A percentile compares a stretch with the other conserved stretches of the same genome.
Evolutionary conservation across 176 grass and related monocot genomes (phyloP).

Genomic region (Zea luxurians): DNA sequence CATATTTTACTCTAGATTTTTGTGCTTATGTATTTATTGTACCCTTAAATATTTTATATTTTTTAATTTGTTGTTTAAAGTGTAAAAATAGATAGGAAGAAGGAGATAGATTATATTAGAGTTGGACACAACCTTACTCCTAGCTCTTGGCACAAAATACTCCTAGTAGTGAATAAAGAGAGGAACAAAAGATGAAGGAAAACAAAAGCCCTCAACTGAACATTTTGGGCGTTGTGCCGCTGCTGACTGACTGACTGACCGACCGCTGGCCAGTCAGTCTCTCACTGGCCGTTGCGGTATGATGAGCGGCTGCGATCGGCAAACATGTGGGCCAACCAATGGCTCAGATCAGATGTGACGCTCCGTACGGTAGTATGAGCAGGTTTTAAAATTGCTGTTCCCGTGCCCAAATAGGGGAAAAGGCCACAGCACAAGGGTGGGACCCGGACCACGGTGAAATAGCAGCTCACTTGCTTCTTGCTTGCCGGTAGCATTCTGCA

Average conservation of each 20-base stretch:
- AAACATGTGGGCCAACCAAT: background rate
- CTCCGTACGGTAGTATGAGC: background rate
- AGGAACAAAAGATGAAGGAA: background rate
- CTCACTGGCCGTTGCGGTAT: background rate
- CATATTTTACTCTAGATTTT: too few relatives aligned
- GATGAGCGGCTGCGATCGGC: conserved; percentile 1
- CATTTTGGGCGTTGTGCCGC: conserved; percentile 38
- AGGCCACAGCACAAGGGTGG: background rate
- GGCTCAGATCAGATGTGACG: background rate
- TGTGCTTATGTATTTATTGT: too few relatives aligned
- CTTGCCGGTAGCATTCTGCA: conserved; percentile 17
- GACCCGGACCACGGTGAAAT: conserved; percentile 35
- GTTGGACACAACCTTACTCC: too few relatives aligned
- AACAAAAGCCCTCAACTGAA: conserved; percentile 26
- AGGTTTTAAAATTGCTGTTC: conserved; percentile 31
- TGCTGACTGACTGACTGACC: conserved; percentile 21
- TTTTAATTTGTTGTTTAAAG: too few relatives aligned
- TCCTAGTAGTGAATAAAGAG: background rate
- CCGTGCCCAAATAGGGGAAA: conserved; percentile 1
- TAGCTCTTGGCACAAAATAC: background rate
- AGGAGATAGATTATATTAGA: too few relatives aligned
- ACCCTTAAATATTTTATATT: too few relatives aligned
- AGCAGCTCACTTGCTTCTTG: conserved; percentile 13
- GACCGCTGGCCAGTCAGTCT: background rate
- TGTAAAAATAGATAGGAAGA: too few relatives aligned